Base-by-base conservation (phyloP, 257 asterid genomes). In the Parsonsia alboflavescens region DNA sequence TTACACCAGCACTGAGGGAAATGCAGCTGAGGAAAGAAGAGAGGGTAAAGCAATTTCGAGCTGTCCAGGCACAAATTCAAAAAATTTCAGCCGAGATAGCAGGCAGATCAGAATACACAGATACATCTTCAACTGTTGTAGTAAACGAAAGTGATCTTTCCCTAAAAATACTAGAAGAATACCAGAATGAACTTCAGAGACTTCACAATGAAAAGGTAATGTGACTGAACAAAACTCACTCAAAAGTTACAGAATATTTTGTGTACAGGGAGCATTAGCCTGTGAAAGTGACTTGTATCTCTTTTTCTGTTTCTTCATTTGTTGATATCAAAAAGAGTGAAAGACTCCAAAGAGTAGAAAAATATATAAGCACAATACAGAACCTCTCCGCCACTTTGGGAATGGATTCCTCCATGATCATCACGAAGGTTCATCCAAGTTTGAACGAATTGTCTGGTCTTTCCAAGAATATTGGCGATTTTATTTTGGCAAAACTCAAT, bases 361-460 rank as follows among this genome's bases (percentile, higher is more conserved):
- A 75, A 49, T 88, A 90, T 74, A 94, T 92, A 74, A 81, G 88
- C 84, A 84, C 80, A 68, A 86, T 94, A 73, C 84, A 79, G 69
- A 83, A 77, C 70, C 81, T 92, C 81, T 77, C 97, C 56, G 93
- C 93, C 67, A 88, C 88, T 17, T 84, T 92, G 83, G 98, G 98
- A 72, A 88, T 89, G 88, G 97, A 94, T 85, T 84, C 97, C 41
- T 94, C 98, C 77, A 82, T 84, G 86, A 92, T 89, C 77, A 94
- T 94, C 70, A 94, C 98, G 70, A 94, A 92, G 86, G 97, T 90
- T 71, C 98, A 94, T 78, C 98, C 98, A 56, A 94, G 98, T 93
- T 87, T 94, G 87, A 94, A 94, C 12, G 90, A 85, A 73, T 75
- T 94, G 76, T 94, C 98, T 12, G 98, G 97, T 68, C 84, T 94